Percentiles rank a stretch among this genome's conserved stretches.
Conservation (phyloP, 2,329 filamentous ascomycete genomes). For the Claviceps sp. region DNA sequence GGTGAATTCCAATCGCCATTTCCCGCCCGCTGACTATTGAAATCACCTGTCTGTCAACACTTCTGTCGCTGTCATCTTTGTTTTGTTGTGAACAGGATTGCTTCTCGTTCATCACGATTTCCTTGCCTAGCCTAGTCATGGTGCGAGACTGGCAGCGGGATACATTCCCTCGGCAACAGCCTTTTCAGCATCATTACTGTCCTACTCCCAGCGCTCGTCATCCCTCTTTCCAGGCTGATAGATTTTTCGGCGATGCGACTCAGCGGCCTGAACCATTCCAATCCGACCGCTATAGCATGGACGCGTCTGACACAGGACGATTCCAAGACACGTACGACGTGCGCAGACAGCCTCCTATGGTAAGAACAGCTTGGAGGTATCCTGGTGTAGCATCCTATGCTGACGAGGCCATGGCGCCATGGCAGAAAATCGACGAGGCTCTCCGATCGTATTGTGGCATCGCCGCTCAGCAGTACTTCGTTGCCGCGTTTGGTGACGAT, state of each 20-base stretch:
- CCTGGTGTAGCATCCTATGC: background rate
- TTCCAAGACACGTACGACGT: conserved; percentile 22
- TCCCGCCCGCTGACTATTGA: background rate
- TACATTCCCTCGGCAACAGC: conserved; percentile 22
- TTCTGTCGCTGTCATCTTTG: background rate
- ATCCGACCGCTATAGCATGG: conserved; percentile 17
- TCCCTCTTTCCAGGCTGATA: conserved; percentile 16
- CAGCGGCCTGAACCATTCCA: conserved; percentile 19
- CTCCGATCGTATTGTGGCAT: conserved; percentile 40
- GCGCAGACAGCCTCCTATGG: conserved; percentile 25
- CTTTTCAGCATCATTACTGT: conserved; percentile 13
- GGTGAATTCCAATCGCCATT: background rate
- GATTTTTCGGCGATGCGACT: conserved; percentile 15
- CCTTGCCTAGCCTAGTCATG: conserved; percentile 16
- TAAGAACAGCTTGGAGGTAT: conserved; percentile 11
- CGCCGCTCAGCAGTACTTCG: conserved; percentile 36
- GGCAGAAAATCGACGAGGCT: conserved; percentile 36
- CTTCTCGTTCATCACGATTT: background rate
- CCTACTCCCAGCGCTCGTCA: conserved; percentile 14
- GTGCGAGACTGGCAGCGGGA: conserved; percentile 28
- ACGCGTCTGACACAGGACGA: conserved; percentile 19
- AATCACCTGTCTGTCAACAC: background rate
- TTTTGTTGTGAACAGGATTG: background rate
- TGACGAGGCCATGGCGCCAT: conserved; percentile 3
- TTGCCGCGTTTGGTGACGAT: conserved; percentile 36